These are phyloP conservation scores for Geotrichum phurueaensis DNA, from an alignment of 1,139 yeast species.

Conservation along the genomic window DNA sequence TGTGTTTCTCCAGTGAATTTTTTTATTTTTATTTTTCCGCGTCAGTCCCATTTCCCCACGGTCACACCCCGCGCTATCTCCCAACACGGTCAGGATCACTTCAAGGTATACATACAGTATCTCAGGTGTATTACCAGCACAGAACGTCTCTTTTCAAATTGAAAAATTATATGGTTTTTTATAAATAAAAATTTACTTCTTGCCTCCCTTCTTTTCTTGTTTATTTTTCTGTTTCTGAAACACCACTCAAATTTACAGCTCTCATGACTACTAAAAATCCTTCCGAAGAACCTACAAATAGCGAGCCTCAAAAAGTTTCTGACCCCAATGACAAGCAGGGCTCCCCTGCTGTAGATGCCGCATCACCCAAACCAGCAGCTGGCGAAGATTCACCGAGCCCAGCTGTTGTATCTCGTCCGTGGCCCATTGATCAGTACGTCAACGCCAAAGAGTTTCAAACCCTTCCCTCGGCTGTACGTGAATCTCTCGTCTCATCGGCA, in stretches of 20 bases:
- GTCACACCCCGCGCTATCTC: not conserved
- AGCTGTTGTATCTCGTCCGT: not conserved
- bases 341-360: not conserved
- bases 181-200: not conserved
- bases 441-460: slow-evolving; percentile 5
- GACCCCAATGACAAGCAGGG: not conserved
- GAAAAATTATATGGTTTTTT: not conserved
- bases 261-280: not conserved
- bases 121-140: not conserved
- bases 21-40: not conserved
- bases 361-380: not conserved
- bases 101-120: not conserved
- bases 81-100: not conserved
- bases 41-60: not conserved
- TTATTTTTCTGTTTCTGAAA: not conserved
- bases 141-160: not conserved
- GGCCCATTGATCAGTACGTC: slow-evolving; percentile 17
- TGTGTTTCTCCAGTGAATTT: not conserved
- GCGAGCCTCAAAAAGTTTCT: not conserved
- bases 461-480: slow-evolving; percentile 11
- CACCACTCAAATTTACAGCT: not conserved
- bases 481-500: slow-evolving; percentile 10
- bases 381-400: not conserved
- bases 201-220: too few species aligned
- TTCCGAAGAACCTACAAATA: not conserved